phyloP scores from a whole-genome alignment of 1,284 basidiomycete genomes.

The Trichosporon sp. region DNA sequence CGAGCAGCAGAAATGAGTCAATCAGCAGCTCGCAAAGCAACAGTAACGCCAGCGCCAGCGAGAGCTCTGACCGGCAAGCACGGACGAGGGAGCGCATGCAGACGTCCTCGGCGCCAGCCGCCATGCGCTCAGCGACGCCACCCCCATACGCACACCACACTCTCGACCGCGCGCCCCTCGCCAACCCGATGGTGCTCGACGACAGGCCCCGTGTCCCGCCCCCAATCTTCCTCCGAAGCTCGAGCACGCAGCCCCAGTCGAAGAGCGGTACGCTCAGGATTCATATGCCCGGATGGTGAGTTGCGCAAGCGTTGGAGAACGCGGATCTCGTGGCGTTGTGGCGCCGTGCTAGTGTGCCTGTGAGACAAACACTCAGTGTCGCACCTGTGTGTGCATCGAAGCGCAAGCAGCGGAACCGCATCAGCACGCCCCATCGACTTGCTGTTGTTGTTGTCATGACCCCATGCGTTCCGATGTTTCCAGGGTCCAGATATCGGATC shows the following conservation, averaged over 20 bases:
- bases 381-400: too few species aligned
- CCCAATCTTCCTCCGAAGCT: slow-evolving; percentile 36
- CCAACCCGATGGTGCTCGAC: slow-evolving; percentile 28
- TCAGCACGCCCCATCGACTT: too few species aligned
- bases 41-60: neutral
- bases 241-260: slow-evolving; percentile 26
- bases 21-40: neutral
- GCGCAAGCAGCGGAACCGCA: too few species aligned
- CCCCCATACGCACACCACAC: slow-evolving; percentile 33
- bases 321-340: neutral
- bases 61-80: neutral
- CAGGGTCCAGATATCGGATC: too few species aligned
- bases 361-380: neutral
- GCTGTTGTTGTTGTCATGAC: too few species aligned
- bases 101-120: slow-evolving; percentile 2
- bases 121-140: slow-evolving; percentile 17
- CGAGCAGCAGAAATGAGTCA: neutral
- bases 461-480: too few species aligned
- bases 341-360: neutral
- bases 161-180: slow-evolving; percentile 33
- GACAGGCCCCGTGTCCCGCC: slow-evolving; percentile 38
- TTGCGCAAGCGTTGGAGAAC: neutral
- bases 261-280: slow-evolving; percentile 31
- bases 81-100: neutral
- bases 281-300: slow-evolving; percentile 41